phyloP scores from a whole-genome alignment of 2,329 filamentous ascomycete species.

The Aspergillus ochraceus region DNA sequence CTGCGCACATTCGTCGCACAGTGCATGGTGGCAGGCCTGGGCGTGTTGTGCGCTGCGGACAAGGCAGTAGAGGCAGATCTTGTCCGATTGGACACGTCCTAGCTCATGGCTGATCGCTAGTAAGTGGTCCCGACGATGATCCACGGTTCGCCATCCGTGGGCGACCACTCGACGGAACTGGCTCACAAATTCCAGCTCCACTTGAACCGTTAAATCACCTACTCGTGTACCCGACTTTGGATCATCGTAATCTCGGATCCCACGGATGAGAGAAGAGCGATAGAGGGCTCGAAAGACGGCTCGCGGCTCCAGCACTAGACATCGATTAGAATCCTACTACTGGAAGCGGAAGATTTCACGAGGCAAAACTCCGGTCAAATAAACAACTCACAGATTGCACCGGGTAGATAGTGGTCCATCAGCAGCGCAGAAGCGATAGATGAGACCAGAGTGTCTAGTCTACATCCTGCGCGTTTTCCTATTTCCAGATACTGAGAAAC shows the following conservation, averaged over 20 bases:
- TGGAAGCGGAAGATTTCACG: neutral
- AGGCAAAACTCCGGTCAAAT: neutral
- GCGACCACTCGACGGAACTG: neutral
- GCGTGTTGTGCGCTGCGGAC: constrained; percentile 15
- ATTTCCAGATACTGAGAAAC: constrained; percentile 15
- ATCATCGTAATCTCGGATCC: neutral
- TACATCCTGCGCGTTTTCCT: constrained; percentile 2
- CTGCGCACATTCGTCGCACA: constrained; percentile 23
- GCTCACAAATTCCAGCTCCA: constrained; percentile 7
- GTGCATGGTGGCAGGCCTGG: constrained; percentile 18
- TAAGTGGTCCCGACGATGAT: neutral
- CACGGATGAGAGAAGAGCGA: constrained; percentile 1
- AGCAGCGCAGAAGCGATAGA: constrained; percentile 17
- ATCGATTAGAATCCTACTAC: neutral
- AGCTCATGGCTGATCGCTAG: constrained; percentile 10
- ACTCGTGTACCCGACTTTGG: neutral
- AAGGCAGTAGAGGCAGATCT: constrained; percentile 24
- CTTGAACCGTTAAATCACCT: neutral
- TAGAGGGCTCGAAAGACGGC: constrained; percentile 17
- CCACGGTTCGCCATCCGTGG: neutral
- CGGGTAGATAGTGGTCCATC: constrained; percentile 25
- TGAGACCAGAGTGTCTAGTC: constrained; percentile 1
- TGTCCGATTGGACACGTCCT: constrained; percentile 14
- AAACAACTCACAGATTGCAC: constrained; percentile 12
- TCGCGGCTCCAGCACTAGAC: constrained; percentile 13